Conservation (phyloP, 2,329 filamentous ascomycete species). For the Penicillium sp. region DNA sequence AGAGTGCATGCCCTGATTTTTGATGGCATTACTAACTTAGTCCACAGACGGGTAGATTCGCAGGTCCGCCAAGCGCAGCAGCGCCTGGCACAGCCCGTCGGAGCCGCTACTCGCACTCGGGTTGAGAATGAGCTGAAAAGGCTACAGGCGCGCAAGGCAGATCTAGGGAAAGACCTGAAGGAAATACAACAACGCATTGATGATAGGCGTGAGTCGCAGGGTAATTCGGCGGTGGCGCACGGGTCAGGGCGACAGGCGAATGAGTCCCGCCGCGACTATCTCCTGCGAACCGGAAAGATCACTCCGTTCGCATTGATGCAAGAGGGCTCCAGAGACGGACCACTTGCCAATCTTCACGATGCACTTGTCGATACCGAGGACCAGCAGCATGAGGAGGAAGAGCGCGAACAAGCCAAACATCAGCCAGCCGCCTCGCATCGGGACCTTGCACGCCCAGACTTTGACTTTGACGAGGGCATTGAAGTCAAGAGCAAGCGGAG, state of each 20-base stretch:
- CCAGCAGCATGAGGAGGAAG: constrained; percentile 55
- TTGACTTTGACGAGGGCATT: constrained; percentile 53
- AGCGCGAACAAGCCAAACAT: constrained; percentile 42
- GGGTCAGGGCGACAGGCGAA: constrained; percentile 63
- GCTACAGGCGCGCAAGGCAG: constrained; percentile 63
- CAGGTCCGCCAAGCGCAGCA: constrained; percentile 63
- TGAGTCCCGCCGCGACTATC: constrained; percentile 81
- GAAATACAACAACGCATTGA: constrained; percentile 81
- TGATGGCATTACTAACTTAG: constrained; percentile 2
- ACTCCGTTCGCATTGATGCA: constrained; percentile 87
- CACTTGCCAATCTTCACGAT: constrained; percentile 70
- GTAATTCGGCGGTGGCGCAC: constrained; percentile 46
- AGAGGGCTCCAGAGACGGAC: constrained; percentile 56
- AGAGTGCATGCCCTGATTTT: neutral
- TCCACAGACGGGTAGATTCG: constrained; percentile 58
- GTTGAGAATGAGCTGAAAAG: constrained; percentile 60
- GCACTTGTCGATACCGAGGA: constrained; percentile 81
- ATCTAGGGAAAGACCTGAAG: constrained; percentile 68
- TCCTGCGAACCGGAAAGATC: constrained; percentile 95
- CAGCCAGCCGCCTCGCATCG: constrained; percentile 64
- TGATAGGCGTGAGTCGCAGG: constrained; percentile 63
- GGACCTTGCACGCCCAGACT: constrained; percentile 70
- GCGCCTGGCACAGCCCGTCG: constrained; percentile 56
- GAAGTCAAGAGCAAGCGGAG: constrained; percentile 34
- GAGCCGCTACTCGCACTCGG: constrained; percentile 51